Evolutionary conservation across 176 grass and related monocot genomes (phyloP), one percentile per base, ranked within the genome.

Genomic region (Panicum miliaceum): DNA sequence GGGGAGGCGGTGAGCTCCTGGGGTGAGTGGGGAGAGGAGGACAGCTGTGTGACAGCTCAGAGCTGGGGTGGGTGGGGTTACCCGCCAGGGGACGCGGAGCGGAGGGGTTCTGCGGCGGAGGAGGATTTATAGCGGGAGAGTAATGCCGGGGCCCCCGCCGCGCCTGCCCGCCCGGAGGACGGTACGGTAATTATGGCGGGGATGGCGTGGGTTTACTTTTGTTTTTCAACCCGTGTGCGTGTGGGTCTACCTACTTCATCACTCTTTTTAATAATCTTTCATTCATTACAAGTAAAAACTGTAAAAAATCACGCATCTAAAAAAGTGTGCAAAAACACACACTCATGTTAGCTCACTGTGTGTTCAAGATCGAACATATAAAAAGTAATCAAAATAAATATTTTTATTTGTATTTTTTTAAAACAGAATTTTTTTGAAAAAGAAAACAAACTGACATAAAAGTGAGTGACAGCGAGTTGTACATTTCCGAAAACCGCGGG

Each of bases 1-100:
- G 29, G n/a, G n/a, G n/a, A n/a, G n/a, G n/a, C n/a, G 27, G 48
- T 3, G 61, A 35, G 46, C 53, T 26, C 67, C 43, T 6, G 54
- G 18, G 22, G 22, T 12, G 60, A 58, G 85, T 68, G 84, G 89
- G 80, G 84, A 76, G 84, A 84, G 89, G 84, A 83, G 47, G 59
- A 79, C 89, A 90, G 89, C 84, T 87, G 82, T 87, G 80, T 26
- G 80, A 84, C 89, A 90, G 84, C 89, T 87, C 88, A 86, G 79
- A 82, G 47, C 6, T 26, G 4, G 9, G 27, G 64, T 7, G 6
- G 67, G 11, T 29, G 58, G 23, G 27, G 70, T 50, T 50, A 72
- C 43, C 43, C 25, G 25, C 0, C 47, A 25, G 34, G 77, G 78
- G 64, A 57, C 72, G 88, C 83, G 88, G 76, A 82, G 88, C 71